Evolutionary conservation across 1,284 basidiomycete genomes (phyloP).

Genomic region (Bondarzewia mesenterica): DNA sequence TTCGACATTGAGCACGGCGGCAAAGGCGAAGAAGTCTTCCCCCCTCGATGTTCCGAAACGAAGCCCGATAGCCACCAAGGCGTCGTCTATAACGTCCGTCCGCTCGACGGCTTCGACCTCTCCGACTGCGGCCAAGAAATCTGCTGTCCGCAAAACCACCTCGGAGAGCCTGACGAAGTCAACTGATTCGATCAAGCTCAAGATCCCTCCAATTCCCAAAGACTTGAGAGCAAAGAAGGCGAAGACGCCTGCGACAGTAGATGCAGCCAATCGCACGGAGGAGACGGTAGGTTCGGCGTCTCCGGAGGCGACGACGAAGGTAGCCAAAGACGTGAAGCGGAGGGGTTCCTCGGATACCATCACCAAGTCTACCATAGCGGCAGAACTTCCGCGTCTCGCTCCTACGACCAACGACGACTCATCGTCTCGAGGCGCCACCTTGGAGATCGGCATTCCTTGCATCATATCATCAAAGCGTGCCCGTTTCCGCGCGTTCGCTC

Average conservation of each 20-base stretch:
- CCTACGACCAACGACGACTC: not conserved
- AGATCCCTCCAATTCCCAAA: slow-evolving; percentile 1
- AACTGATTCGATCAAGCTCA: not conserved
- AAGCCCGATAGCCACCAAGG: slow-evolving; percentile 16
- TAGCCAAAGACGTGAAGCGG: slow-evolving; percentile 19
- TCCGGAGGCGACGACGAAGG: slow-evolving; percentile 18
- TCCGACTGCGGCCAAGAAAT: slow-evolving; percentile 21
- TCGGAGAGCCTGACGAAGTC: not conserved
- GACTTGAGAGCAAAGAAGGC: slow-evolving; percentile 20
- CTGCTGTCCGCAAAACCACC: slow-evolving; percentile 12
- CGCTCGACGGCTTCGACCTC: slow-evolving; percentile 25
- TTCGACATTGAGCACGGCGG: slow-evolving; percentile 17
- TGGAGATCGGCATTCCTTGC: slow-evolving; percentile 87
- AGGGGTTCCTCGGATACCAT: slow-evolving; percentile 31
- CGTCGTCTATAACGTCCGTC: slow-evolving; percentile 22
- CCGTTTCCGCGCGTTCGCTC: slow-evolving; percentile 79
- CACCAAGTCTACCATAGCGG: slow-evolving; percentile 17
- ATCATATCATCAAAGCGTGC: slow-evolving; percentile 79
- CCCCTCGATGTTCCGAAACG: slow-evolving; percentile 12
- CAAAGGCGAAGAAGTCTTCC: slow-evolving; percentile 13
- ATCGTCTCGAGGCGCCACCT: slow-evolving; percentile 47
- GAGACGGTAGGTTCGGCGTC: slow-evolving; percentile 1
- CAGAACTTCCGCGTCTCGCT: slow-evolving; percentile 5
- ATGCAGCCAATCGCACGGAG: not conserved
- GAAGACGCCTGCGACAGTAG: slow-evolving; percentile 12